Conservation (phyloP, 495 filamentous ascomycete species). For the Penicillium ucsense region DNA sequence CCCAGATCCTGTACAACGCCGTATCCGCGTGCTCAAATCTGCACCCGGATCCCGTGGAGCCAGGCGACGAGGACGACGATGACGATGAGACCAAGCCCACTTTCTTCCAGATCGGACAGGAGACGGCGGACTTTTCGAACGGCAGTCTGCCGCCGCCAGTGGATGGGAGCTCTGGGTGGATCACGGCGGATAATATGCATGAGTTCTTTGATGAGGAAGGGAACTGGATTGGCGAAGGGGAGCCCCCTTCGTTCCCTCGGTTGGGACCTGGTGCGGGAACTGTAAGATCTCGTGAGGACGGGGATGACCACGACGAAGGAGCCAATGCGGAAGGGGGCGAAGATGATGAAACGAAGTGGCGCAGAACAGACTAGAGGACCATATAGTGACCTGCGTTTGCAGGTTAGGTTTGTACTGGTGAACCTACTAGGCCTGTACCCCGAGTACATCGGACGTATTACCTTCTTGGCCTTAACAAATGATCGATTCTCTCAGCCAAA, state of each 20-base stretch:
- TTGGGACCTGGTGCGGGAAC: conserved; percentile 51
- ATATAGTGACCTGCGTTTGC: too few species aligned
- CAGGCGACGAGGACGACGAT: conserved; percentile 35
- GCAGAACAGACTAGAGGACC: conserved; percentile 43
- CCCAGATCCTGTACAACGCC: conserved; percentile 59
- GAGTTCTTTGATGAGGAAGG: conserved; percentile 64
- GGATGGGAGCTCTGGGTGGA: conserved; percentile 86
- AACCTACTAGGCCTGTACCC: too few species aligned
- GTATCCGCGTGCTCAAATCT: conserved; percentile 81
- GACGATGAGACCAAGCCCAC: conserved; percentile 31
- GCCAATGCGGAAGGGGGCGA: conserved; percentile 14
- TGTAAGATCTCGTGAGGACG: conserved; percentile 38
- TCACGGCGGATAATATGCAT: conserved; percentile 89
- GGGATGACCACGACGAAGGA: conserved; percentile 25
- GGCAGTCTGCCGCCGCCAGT: conserved; percentile 63
- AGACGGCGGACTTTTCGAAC: conserved; percentile 18
- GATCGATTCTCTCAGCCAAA: background rate
- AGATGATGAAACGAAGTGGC: conserved; percentile 49
- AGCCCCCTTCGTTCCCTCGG: conserved; percentile 22
- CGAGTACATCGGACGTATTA: too few species aligned
- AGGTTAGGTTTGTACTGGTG: too few species aligned
- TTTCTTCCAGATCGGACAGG: conserved; percentile 18
- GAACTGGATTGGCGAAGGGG: conserved; percentile 43
- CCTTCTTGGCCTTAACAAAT: too few species aligned
- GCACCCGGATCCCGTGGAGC: conserved; percentile 66